Evolutionary conservation across 2,329 filamentous ascomycete genomes (phyloP), one percentile per base, ranked within the genome.

Genomic region (Curvularia eragrostidis): DNA sequence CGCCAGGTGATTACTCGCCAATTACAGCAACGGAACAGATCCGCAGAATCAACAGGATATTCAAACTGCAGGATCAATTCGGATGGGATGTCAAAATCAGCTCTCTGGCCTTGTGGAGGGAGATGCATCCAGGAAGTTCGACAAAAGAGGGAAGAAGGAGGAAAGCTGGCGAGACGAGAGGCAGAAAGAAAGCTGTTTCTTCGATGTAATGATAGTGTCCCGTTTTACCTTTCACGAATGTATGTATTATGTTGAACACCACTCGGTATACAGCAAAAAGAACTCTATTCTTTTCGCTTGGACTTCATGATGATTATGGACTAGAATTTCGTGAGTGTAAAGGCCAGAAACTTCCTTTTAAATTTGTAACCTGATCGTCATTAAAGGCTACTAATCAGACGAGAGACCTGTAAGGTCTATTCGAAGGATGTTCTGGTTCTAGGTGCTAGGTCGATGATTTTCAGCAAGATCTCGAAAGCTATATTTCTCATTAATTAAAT

Each of bases 1-100:
- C 48, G n/a, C 54, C 64, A 2, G 6, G 23, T 3, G 28, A 57
- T 1, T 18, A 53, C 0, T 52, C 42, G 2, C 54, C 55, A 2
- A 68, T 69, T 19, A 38, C 41, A 1, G 62, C 65, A 0, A 66
- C 62, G 6, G 39, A 34, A 5, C 10, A 58, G 8, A 59, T 68
- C 10, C 54, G 50, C 23, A n/a, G 30, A 2, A 58, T 54, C 2
- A 39, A 19, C 4, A 18, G 18, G n/a, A 44, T 26, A 15, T 19
- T 32, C 3, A 46, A 46, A 23, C 2, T 18, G 13, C 3, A 23
- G 13, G 23, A 15, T 1, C 24, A 52, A 18, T 46, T 24, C 49
- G 49, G 56, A 2, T 59, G 59, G 59, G 4, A 57, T 21, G 23
- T 55, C 10, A 13, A 13, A 10, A 36, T 52, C 7, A 60, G 39